Percentiles rank a stretch among this genome's conserved stretches.
Evolutionary conservation across 2,329 filamentous ascomycete species (phyloP).

Genomic region (Stachybotrys elegans): DNA sequence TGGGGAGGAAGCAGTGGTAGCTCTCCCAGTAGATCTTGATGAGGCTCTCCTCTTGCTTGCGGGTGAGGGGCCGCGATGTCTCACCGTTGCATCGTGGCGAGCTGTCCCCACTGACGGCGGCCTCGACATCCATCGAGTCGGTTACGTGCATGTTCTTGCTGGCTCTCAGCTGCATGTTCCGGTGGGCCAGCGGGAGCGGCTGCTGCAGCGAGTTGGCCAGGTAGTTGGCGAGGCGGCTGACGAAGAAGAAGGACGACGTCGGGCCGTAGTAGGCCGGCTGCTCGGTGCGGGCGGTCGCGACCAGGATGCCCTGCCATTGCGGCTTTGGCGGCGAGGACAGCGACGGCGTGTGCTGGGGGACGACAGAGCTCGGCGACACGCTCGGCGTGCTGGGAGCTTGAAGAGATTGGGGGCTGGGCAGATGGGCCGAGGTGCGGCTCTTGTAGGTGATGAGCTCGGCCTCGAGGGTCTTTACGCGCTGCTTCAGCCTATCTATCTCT

Average conservation of each 20-base stretch:
- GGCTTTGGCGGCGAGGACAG: conserved; percentile 3
- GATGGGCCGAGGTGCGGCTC: background rate
- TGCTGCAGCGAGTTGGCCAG: conserved; percentile 26
- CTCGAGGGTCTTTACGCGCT: conserved; percentile 24
- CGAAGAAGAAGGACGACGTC: conserved; percentile 39
- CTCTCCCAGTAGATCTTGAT: conserved; percentile 43
- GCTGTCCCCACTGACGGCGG: too few relatives aligned
- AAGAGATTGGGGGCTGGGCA: background rate
- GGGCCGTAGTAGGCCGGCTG: conserved; percentile 37
- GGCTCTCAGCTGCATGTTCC: conserved; percentile 9
- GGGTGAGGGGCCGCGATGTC: conserved; percentile 26
- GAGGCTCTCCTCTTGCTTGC: conserved; percentile 41
- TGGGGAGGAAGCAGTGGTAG: conserved; percentile 34
- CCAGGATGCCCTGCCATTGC: conserved; percentile 27
- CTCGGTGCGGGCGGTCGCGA: conserved; percentile 27
- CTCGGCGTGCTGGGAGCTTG: background rate
- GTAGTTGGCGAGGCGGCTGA: conserved; percentile 32
- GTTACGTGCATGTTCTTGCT: conserved; percentile 8
- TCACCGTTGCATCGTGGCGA: conserved; percentile 5
- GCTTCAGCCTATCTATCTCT: conserved; percentile 30
- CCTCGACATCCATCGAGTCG: too few relatives aligned
- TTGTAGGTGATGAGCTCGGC: conserved; percentile 7
- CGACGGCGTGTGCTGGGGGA: too few relatives aligned
- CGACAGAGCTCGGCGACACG: background rate
- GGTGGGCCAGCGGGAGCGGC: conserved; percentile 21